Percentiles rank a stretch among this genome's conserved stretches.
Conservation (phyloP, 495 filamentous ascomycete genomes). For the Oleoguttula mirabilis region DNA sequence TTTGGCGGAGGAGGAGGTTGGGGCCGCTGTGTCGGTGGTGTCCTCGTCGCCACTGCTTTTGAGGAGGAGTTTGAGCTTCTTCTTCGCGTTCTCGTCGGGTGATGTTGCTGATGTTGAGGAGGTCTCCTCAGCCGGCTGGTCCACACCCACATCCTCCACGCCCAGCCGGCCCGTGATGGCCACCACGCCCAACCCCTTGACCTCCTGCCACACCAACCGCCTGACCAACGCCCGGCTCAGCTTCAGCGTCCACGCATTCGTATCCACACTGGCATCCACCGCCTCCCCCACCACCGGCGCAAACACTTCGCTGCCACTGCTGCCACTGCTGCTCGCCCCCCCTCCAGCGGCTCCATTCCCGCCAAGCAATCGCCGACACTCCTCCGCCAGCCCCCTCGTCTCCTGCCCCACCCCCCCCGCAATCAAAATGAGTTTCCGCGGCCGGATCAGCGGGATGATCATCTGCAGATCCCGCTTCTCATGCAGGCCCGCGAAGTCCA, state of each 20-base stretch:
- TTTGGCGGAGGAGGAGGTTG: conserved; percentile 5
- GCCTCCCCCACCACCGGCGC: conserved; percentile 58
- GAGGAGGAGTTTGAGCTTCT: conserved; percentile 36
- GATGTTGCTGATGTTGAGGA: conserved; percentile 17
- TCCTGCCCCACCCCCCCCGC: conserved; percentile 60
- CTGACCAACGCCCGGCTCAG: conserved; percentile 71
- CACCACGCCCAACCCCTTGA: conserved; percentile 74
- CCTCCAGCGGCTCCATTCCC: conserved; percentile 28
- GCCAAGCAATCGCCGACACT: conserved; percentile 69
- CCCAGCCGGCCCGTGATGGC: conserved; percentile 61
- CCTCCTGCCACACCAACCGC: conserved; percentile 86
- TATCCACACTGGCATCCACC: conserved; percentile 89
- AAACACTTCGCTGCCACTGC: conserved; percentile 39
- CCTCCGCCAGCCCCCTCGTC: conserved; percentile 60
- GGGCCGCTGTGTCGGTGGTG: conserved; percentile 17
- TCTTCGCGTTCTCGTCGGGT: conserved; percentile 52
- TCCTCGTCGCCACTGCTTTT: conserved; percentile 32
- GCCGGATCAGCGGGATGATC: conserved; percentile 87
- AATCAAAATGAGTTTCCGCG: conserved; percentile 82
- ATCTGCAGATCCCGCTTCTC: conserved; percentile 86
- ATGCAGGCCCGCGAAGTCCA: conserved; percentile 87
- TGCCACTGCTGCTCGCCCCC: conserved; percentile 28
- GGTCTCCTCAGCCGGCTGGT: conserved; percentile 18
- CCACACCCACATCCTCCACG: conserved; percentile 14
- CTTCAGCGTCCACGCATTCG: conserved; percentile 92